Conservation (phyloP, 2,329 filamentous ascomycete species). For the Shiraia sp. region DNA sequence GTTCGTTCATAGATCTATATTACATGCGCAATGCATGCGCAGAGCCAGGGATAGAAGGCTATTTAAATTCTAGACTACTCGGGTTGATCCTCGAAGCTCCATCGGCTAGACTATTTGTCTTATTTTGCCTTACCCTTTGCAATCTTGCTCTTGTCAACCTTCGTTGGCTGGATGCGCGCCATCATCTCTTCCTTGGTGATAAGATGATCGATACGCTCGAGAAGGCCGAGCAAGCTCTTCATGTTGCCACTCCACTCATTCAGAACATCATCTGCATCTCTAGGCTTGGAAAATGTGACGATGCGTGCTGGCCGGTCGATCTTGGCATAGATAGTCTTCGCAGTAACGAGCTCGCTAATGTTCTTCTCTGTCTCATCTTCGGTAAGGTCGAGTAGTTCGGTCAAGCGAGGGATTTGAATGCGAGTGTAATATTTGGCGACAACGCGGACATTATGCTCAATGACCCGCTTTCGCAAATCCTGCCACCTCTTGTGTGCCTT, state of each 20-base stretch:
- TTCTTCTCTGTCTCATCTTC: conserved; percentile 99
- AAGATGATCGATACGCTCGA: conserved; percentile 93
- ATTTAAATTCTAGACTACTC: conserved; percentile 38
- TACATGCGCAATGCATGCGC: conserved; percentile 41
- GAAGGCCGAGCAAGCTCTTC: conserved; percentile 82
- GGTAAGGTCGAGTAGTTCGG: conserved; percentile 84
- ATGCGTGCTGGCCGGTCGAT: conserved; percentile 92
- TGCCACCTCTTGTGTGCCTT: conserved; percentile 88
- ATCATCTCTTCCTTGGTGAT: conserved; percentile 99
- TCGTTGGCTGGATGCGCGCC: conserved; percentile 83
- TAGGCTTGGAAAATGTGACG: conserved; percentile 91
- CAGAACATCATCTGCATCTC: conserved; percentile 91
- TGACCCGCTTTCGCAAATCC: conserved; percentile 95
- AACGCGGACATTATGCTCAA: conserved; percentile 98
- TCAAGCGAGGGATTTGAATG: conserved; percentile 88
- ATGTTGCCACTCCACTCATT: conserved; percentile 99
- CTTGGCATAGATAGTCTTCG: conserved; percentile 97
- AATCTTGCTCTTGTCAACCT: conserved; percentile 47
- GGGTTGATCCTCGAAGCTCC: conserved; percentile 16
- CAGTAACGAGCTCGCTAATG: conserved; percentile 94
- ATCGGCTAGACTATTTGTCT: conserved; percentile 7
- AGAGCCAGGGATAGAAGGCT: conserved; percentile 29
- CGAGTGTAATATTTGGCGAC: conserved; percentile 99
- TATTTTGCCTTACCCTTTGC: conserved; percentile 43
- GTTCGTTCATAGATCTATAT: conserved; percentile 33